Base-by-base conservation (phyloP, 2,329 filamentous ascomycete species). In the Phialophora tarda region DNA sequence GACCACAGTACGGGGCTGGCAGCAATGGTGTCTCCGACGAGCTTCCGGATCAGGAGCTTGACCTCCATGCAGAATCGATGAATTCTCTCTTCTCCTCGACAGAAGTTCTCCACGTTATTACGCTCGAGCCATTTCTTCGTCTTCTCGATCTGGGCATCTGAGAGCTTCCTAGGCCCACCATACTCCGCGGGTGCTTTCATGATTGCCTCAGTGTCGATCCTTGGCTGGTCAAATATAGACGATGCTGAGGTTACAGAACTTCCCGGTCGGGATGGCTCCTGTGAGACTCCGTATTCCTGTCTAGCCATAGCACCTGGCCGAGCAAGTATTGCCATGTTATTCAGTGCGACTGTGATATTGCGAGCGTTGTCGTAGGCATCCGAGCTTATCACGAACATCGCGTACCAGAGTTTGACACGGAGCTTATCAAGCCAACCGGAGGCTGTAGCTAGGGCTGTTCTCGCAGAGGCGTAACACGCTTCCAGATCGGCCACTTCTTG, bases 361-460 rank as follows among this genome's bases (percentile, higher is more conserved):
- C 89, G 89, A 47, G 92, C 92, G 72, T 96, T 90, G 67, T 95
- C 91, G 74, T 97, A 98, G 10, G 89, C 88, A 57, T 89, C 91
- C 3, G 95, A 97, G 73, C 94, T 93, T 69, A 92, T 90, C 30
- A 98, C 93, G 77, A 97, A 93, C 1, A 91, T 94, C 67, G 95
- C 91, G 76, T 96, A 99, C 95, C 95, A 99, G 91, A 98, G 97
- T 82, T 98, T 98, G 77, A 97, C 91, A 50, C 95, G 88, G 47
- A 97, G 83, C 24, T 90, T 88, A 64, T 89, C 87, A 44, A 95
- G 83, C 4, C 87, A 87, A 65, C 84, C 83, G 84, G 92, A 90
- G 86, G 92, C 91, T 4, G 87, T 84, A 10, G 62, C 62, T 34
- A 71, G 32, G 23, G 59, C 63, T 12, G 64, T 62, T 51, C 41